phyloP scores from a whole-genome alignment of 768 basidiomycete species.

The Favolaschia claudopus region DNA sequence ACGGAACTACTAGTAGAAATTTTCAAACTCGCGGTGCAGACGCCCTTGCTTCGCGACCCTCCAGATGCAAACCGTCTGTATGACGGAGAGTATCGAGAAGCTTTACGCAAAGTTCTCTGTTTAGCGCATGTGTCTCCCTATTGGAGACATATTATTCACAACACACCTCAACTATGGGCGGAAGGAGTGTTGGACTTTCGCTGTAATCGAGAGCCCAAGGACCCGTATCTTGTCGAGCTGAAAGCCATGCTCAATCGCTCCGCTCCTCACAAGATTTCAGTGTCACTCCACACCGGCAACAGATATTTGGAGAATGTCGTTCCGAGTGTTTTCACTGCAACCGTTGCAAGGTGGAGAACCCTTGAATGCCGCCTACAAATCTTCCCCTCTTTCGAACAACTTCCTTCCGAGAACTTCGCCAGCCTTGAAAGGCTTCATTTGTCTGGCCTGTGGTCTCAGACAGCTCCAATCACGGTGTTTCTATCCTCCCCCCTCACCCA shows the following conservation, averaged over 20 bases:
- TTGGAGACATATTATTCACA: conserved; percentile 3
- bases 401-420: background rate
- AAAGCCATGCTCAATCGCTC: background rate
- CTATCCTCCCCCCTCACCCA: background rate
- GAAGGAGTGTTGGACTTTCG: background rate
- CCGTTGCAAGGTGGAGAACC: background rate
- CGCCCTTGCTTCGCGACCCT: no score
- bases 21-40: no score
- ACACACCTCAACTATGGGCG: conserved; percentile 7
- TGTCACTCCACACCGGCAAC: no score
- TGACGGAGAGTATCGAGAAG: no score
- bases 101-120: no score
- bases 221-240: background rate
- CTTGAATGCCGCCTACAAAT: background rate
- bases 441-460: background rate
- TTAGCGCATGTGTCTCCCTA: no score
- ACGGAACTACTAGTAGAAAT: background rate
- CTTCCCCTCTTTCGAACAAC: background rate
- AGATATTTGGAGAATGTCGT: background rate
- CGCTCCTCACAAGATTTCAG: background rate
- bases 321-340: background rate
- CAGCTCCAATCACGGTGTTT: background rate
- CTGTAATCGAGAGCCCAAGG: background rate
- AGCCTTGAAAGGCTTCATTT: background rate
- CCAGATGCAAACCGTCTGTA: no score